Conservation (phyloP, 2,329 filamentous ascomycete genomes). For the Sphaerulina populicola region DNA sequence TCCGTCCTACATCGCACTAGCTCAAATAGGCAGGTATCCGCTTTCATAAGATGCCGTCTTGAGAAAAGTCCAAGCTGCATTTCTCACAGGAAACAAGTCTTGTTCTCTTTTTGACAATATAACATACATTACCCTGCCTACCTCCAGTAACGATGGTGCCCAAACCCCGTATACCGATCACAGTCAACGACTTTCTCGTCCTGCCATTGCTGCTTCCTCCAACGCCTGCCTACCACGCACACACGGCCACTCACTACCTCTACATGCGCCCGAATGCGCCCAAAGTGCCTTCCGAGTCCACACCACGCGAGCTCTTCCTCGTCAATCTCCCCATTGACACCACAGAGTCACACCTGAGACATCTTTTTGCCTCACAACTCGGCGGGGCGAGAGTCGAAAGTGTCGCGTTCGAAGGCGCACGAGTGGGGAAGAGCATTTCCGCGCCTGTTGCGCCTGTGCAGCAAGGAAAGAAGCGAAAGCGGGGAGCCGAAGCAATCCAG, state of each 20-base stretch:
- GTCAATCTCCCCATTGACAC: conserved; percentile 82
- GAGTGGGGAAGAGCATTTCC: conserved; percentile 37
- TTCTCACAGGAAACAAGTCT: neutral
- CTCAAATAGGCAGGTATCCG: no score
- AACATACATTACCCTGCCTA: neutral
- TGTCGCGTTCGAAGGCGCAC: conserved; percentile 63
- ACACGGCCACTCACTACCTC: conserved; percentile 65
- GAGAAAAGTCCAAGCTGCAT: no score
- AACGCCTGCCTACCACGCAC: conserved; percentile 51
- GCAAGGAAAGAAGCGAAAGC: conserved; percentile 51
- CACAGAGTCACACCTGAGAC: conserved; percentile 66
- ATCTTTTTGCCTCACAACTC: conserved; percentile 65
- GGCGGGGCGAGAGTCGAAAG: conserved; percentile 70
- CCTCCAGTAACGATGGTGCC: conserved; percentile 6
- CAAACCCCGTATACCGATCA: conserved; percentile 16
- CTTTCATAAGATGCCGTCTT: no score
- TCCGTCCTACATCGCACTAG: no score
- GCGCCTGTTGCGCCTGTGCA: conserved; percentile 30
- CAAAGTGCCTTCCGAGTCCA: conserved; percentile 63
- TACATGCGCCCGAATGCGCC: conserved; percentile 80
- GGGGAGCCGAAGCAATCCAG: conserved; percentile 36
- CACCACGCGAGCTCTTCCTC: conserved; percentile 76
- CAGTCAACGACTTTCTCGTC: conserved; percentile 56
- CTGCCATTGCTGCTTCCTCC: conserved; percentile 61
- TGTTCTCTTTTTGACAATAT: neutral